These are phyloP conservation scores for Aspergillus wentii DNA, from an alignment of 495 filamentous ascomycete species.

Conservation along the genomic window DNA sequence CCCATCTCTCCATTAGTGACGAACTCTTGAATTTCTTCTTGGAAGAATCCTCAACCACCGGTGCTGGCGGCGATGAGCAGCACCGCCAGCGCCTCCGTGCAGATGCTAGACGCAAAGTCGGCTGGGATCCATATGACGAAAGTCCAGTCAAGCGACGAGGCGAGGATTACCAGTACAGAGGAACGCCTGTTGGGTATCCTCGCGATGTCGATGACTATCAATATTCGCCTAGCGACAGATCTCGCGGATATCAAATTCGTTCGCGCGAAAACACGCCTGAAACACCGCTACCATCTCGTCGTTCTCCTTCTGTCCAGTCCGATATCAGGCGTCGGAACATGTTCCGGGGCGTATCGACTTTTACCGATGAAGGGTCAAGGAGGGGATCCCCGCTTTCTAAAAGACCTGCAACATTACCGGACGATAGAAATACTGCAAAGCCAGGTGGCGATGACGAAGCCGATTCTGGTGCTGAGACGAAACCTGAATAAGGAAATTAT, in stretches of 20 bases:
- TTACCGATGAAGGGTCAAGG: constrained; percentile 11
- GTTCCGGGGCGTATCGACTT: constrained; percentile 23
- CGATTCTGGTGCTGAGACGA: constrained; percentile 8
- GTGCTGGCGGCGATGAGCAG: constrained; percentile 65
- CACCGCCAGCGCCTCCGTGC: constrained; percentile 63
- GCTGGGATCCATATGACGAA: constrained; percentile 83
- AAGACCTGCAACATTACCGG: constrained; percentile 13
- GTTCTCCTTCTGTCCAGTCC: constrained; percentile 15
- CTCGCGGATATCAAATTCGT: constrained; percentile 27
- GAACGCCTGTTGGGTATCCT: constrained; percentile 17
- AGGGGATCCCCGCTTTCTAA: constrained; percentile 25
- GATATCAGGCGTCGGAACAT: constrained; percentile 17
- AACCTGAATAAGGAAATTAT: constrained; percentile 5
- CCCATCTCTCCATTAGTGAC: constrained; percentile 90
- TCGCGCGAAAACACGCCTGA: constrained; percentile 39
- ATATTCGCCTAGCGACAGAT: constrained; percentile 25
- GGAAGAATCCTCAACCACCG: constrained; percentile 69
- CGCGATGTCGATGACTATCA: constrained; percentile 19
- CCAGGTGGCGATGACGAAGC: constrained; percentile 6
- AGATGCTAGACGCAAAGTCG: constrained; percentile 72
- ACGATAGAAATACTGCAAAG: constrained; percentile 5
- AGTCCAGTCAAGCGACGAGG: constrained; percentile 60
- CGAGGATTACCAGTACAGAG: constrained; percentile 53
- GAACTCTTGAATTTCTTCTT: constrained; percentile 94
- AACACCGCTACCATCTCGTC: constrained; percentile 18